These are phyloP conservation scores for Pseudogymnoascus sp. DNA, from an alignment of 2,329 filamentous ascomycete genomes.

Conservation along the genomic window DNA sequence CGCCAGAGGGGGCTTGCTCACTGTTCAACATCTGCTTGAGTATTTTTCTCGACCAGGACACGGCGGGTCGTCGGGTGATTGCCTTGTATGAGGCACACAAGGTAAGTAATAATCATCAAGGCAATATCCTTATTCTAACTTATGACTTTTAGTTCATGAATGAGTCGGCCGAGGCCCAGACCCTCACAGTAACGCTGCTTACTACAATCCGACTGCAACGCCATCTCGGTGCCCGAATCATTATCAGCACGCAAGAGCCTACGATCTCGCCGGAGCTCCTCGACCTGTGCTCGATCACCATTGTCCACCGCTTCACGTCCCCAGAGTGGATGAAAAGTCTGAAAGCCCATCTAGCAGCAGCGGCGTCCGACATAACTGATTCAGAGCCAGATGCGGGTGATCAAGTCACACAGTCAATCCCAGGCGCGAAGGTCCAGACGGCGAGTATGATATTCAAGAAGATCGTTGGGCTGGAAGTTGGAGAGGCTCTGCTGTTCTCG, in stretches of 20 bases:
- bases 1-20: slow-evolving; percentile 55
- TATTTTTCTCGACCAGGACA: slow-evolving; percentile 51
- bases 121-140: not conserved
- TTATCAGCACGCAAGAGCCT: slow-evolving; percentile 72
- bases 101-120: slow-evolving; percentile 25
- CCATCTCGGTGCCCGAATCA: slow-evolving; percentile 55
- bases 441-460: slow-evolving; percentile 30
- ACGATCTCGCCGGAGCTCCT: slow-evolving; percentile 60
- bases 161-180: slow-evolving; percentile 41
- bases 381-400: slow-evolving; percentile 23
- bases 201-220: slow-evolving; percentile 60
- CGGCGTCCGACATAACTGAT: slow-evolving; percentile 22
- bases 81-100: slow-evolving; percentile 75
- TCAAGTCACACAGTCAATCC: slow-evolving; percentile 15
- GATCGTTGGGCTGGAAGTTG: slow-evolving; percentile 40
- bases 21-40: slow-evolving; percentile 65
- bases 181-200: slow-evolving; percentile 54
- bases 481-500: slow-evolving; percentile 41
- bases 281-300: slow-evolving; percentile 61
- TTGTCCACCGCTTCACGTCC: slow-evolving; percentile 64
- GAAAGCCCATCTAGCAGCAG: slow-evolving; percentile 38
- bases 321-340: slow-evolving; percentile 51
- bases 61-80: slow-evolving; percentile 46
- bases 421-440: slow-evolving; percentile 16
- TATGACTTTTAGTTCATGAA: slow-evolving; percentile 46